phyloP scores from a whole-genome alignment of 495 filamentous ascomycete genomes.

The Aspergillus bridgeri region DNA sequence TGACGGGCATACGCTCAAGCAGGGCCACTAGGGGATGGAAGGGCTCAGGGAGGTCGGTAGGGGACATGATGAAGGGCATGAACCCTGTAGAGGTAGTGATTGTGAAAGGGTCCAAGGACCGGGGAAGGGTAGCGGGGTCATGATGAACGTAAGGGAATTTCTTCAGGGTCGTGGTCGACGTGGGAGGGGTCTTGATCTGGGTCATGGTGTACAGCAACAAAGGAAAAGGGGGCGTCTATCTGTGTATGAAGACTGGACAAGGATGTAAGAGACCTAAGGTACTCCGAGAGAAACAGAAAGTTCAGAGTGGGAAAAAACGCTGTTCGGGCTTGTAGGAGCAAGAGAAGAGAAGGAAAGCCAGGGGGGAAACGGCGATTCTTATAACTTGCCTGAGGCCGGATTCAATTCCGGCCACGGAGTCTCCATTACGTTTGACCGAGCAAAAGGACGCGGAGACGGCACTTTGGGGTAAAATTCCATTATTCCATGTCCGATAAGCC shows the following conservation, averaged over 20 bases:
- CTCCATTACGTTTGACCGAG: conserved; percentile 36
- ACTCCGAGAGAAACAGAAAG: not conserved
- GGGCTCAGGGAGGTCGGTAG: conserved; percentile 51
- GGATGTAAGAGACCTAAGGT: not conserved
- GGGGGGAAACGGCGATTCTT: conserved; percentile 42
- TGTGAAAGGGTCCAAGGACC: conserved; percentile 66
- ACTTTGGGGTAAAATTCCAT: conserved; percentile 2
- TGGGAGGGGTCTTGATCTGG: conserved; percentile 28
- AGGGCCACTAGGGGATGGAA: conserved; percentile 68
- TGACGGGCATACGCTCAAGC: conserved; percentile 70
- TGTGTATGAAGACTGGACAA: conserved; percentile 4
- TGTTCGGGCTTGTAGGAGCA: conserved; percentile 33
- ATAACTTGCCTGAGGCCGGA: conserved; percentile 59
- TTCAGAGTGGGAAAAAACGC: conserved; percentile 5
- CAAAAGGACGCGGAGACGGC: conserved; percentile 24
- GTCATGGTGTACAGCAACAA: conserved; percentile 26
- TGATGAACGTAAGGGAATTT: conserved; percentile 56
- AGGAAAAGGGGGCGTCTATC: conserved; percentile 2
- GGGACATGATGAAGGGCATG: conserved; percentile 40
- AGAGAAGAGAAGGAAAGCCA: conserved; percentile 18
- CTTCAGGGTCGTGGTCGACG: conserved; percentile 41
- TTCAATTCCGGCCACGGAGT: conserved; percentile 56
- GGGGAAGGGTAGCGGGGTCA: conserved; percentile 57
- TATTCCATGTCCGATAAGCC: not conserved
- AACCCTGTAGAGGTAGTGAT: conserved; percentile 83